phyloP scores from a whole-genome alignment of 2,329 filamentous ascomycete species.

The Dactylellina parvicollis region DNA sequence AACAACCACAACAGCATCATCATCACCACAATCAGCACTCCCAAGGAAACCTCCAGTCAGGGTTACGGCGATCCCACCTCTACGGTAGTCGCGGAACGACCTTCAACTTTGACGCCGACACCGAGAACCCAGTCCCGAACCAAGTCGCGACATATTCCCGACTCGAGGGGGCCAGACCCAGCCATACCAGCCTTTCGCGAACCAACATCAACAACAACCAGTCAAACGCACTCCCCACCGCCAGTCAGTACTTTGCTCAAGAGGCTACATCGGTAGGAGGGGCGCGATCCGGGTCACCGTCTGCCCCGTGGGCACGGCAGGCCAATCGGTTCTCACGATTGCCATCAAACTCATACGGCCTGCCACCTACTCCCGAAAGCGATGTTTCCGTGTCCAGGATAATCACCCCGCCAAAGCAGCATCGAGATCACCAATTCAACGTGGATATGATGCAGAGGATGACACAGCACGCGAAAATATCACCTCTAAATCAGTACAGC shows the following conservation, averaged over 20 bases:
- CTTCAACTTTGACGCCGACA: conserved; percentile 12
- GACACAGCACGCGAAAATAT: conserved; percentile 53
- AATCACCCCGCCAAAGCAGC: conserved; percentile 39
- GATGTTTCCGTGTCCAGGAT: conserved; percentile 46
- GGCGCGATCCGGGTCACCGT: conserved; percentile 23
- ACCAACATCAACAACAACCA: not conserved
- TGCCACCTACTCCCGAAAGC: conserved; percentile 49
- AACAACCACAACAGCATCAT: too few species aligned
- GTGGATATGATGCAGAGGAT: conserved; percentile 54
- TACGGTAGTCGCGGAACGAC: conserved; percentile 28
- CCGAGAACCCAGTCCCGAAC: conserved; percentile 11
- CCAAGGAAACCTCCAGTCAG: conserved; percentile 23
- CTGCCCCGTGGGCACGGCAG: conserved; percentile 30
- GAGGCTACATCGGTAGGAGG: conserved; percentile 17
- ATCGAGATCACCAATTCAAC: conserved; percentile 43
- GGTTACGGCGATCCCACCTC: conserved; percentile 44
- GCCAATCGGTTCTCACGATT: conserved; percentile 25
- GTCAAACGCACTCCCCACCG: conserved; percentile 22
- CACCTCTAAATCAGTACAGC: conserved; percentile 39
- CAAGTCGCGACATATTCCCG: conserved; percentile 30
- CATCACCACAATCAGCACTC: not conserved
- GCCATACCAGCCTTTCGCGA: not conserved
- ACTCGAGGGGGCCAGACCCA: conserved; percentile 15
- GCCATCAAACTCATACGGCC: conserved; percentile 40
- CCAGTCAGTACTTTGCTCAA: conserved; percentile 40